phyloP scores from a whole-genome alignment of 148 eudicot genomes.

The Fagopyrum homotropicum region DNA sequence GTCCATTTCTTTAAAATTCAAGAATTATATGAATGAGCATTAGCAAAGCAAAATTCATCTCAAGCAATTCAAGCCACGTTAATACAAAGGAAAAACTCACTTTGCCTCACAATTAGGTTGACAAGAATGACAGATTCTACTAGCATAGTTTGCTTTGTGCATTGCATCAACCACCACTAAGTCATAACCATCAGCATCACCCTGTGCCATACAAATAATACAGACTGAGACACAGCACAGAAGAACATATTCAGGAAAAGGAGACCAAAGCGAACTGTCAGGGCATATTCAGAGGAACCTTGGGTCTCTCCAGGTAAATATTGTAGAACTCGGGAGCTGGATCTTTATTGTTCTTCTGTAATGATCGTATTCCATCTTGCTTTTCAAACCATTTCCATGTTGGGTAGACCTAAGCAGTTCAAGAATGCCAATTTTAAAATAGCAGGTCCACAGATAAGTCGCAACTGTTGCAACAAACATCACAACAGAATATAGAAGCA shows the following conservation, averaged over 20 bases:
- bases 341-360: conserved; percentile 85
- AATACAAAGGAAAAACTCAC: conserved; percentile 34
- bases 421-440: conserved; percentile 1
- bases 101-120: conserved; percentile 98
- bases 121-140: conserved; percentile 97
- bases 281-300: conserved; percentile 33
- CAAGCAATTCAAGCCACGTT: not conserved
- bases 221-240: not conserved
- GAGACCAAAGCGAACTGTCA: conserved; percentile 5
- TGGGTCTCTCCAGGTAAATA: conserved; percentile 96
- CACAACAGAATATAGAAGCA: not conserved
- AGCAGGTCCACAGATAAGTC: not conserved
- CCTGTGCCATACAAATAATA: conserved; percentile 36
- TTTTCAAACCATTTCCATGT: conserved; percentile 99
- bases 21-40: not conserved
- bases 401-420: conserved; percentile 71
- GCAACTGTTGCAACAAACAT: not conserved
- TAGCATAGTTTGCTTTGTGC: conserved; percentile 99
- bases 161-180: conserved; percentile 96
- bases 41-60: not conserved
- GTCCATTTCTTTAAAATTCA: not conserved
- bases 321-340: conserved; percentile 96
- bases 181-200: conserved; percentile 99
- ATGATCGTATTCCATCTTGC: conserved; percentile 90
- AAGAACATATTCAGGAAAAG: not conserved